Evolutionary conservation across 352 stramenopile species (phyloP), one percentile per base, ranked within the genome.

Genomic region (Paralagenidium karlingii): DNA sequence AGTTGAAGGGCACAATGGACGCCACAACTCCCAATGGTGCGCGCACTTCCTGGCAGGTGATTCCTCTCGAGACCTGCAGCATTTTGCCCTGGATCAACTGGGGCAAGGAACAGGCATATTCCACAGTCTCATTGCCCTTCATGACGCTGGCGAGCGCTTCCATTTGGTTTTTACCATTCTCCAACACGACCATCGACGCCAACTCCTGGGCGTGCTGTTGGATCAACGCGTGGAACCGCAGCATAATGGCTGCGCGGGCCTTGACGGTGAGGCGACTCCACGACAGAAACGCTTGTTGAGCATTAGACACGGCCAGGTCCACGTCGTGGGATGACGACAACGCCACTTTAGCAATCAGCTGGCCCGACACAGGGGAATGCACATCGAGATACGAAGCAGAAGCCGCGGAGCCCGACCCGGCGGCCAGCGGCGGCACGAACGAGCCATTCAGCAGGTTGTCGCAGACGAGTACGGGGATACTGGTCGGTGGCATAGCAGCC

Each of bases 141-240:
- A 96, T 63, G 9, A 98, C 89, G 54, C 94, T 95, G 5, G 94
- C 95, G 27, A 97, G 63, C 16, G 93, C 94, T 59, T 99, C 95
- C 24, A 86, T 94, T 19, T 95, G 89, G 65, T 98, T 99, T 63
- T 99, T 99, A 15, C 95, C 94, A 42, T 96, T 98, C 63, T 99
- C 95, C 13, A 64, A 53, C 11, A 97, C 91, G 40, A 98, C 95
- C 6, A 98, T 51, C 21, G 89, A 63, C 6, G 93, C 91, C 32
- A 98, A 56, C 47, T 97, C 84, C 19, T 89, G 66, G n/a, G 90
- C 67, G 54, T 98, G 68, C 40, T 83, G 36, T 19, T 68, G 40
- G 37, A 99, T 76, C 3, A 98, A 63, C 19, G 89, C 52, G 56
- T 98, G 93, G 47, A 98, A 97, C 53, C 94, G 83, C 52, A 98